These are phyloP conservation scores for Ophiostoma australiae DNA, from an alignment of 2,329 filamentous ascomycete species.

Conservation along the genomic window DNA sequence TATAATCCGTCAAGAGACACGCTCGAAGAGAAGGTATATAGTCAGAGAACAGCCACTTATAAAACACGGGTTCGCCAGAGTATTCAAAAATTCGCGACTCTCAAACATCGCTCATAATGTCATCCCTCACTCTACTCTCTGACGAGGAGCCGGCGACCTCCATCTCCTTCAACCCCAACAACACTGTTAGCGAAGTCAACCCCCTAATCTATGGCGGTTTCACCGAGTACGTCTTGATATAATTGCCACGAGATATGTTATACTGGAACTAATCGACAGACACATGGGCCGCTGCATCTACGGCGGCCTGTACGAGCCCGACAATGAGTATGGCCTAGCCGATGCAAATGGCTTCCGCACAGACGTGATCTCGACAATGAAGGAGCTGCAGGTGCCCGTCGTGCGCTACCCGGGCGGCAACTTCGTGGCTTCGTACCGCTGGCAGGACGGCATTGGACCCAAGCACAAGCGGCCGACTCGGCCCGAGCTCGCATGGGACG, in stretches of 20 bases:
- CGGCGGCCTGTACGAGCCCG: conserved; percentile 77
- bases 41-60: neutral
- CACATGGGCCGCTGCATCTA: conserved; percentile 90
- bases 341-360: conserved; percentile 70
- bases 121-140: conserved; percentile 2
- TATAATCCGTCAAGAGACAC: neutral
- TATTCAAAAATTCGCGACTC: neutral
- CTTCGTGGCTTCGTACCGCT: conserved; percentile 80
- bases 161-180: conserved; percentile 7
- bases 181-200: conserved; percentile 53
- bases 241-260: no score
- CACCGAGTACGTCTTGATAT: conserved; percentile 51
- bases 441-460: conserved; percentile 75
- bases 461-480: conserved; percentile 59
- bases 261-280: neutral
- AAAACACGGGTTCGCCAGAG: neutral
- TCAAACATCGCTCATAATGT: neutral
- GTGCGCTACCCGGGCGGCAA: conserved; percentile 80
- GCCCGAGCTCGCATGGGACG: conserved; percentile 75
- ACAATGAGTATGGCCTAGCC: conserved; percentile 56
- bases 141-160: conserved; percentile 8
- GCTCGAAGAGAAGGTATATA: neutral
- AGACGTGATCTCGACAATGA: conserved; percentile 69
- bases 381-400: conserved; percentile 70
- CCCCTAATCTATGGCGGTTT: conserved; percentile 80